phyloP scores from a whole-genome alignment of 225 moss, liverwort and hornwort species.

The Sphagnum tenellum region DNA sequence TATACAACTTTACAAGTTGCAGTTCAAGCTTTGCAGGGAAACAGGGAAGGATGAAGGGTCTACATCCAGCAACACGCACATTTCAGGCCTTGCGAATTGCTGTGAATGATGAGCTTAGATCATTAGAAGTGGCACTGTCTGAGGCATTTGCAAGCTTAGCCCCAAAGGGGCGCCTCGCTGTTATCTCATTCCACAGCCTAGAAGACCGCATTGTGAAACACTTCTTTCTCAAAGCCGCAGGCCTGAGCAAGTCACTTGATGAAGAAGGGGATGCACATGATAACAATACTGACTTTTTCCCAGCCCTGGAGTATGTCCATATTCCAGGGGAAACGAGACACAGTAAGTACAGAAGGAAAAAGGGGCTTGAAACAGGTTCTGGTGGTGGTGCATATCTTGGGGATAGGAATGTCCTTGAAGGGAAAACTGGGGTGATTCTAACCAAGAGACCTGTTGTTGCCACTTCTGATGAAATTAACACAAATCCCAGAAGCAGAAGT shows the following conservation, averaged over 20 bases:
- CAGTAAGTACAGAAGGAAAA: slow-evolving; percentile 59
- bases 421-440: slow-evolving; percentile 54
- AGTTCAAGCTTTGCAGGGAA: slow-evolving; percentile 36
- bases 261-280: slow-evolving; percentile 10
- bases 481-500: slow-evolving; percentile 82
- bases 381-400: slow-evolving; percentile 8
- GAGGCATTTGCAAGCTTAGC: slow-evolving; percentile 63
- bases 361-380: slow-evolving; percentile 14
- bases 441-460: slow-evolving; percentile 77
- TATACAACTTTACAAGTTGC: not conserved
- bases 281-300: slow-evolving; percentile 3
- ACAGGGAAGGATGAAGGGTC: slow-evolving; percentile 51
- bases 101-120: slow-evolving; percentile 83
- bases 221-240: slow-evolving; percentile 72
- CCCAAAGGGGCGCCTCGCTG: slow-evolving; percentile 71
- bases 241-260: slow-evolving; percentile 33
- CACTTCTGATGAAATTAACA: slow-evolving; percentile 42
- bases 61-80: slow-evolving; percentile 88
- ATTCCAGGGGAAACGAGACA: slow-evolving; percentile 84
- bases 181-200: slow-evolving; percentile 93
- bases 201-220: slow-evolving; percentile 95
- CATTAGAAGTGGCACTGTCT: slow-evolving; percentile 49
- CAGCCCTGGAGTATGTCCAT: slow-evolving; percentile 41
- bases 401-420: slow-evolving; percentile 53
- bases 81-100: slow-evolving; percentile 96